Conservation (phyloP, 2,329 filamentous ascomycete species). For the Fusarium buxicola region DNA sequence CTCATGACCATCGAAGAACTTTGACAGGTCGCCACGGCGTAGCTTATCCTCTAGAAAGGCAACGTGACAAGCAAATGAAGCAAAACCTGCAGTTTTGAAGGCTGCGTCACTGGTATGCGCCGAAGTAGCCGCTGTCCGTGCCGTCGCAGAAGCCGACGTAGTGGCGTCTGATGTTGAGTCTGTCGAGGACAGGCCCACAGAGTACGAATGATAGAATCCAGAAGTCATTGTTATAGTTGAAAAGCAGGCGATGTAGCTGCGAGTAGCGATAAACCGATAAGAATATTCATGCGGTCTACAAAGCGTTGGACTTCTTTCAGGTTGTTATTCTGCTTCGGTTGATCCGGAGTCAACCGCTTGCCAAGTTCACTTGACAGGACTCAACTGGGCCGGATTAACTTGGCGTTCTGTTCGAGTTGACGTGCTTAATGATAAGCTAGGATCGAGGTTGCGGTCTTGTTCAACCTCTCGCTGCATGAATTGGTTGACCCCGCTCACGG, state of each 20-base stretch:
- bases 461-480: too few species aligned
- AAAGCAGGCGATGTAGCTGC: too few species aligned
- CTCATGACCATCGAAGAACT: conserved; percentile 9
- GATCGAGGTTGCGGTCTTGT: background rate
- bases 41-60: conserved; percentile 7
- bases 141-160: background rate
- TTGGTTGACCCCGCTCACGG: background rate
- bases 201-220: conserved; percentile 8
- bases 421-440: background rate
- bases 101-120: background rate
- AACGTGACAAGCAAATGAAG: conserved; percentile 9
- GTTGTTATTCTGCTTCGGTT: too few species aligned
- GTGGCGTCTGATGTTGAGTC: background rate
- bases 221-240: background rate
- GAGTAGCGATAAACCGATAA: too few species aligned
- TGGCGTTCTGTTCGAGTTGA: too few species aligned
- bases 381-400: too few species aligned
- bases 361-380: too few species aligned
- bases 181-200: background rate
- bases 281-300: too few species aligned
- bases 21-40: background rate
- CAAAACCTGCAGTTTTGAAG: conserved; percentile 1
- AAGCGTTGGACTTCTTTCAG: too few species aligned
- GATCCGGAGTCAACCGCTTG: too few species aligned
- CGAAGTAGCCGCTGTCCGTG: background rate